These are phyloP conservation scores for Sphaceloma murrayae DNA, from an alignment of 2,329 filamentous ascomycete genomes.

Conservation along the genomic window DNA sequence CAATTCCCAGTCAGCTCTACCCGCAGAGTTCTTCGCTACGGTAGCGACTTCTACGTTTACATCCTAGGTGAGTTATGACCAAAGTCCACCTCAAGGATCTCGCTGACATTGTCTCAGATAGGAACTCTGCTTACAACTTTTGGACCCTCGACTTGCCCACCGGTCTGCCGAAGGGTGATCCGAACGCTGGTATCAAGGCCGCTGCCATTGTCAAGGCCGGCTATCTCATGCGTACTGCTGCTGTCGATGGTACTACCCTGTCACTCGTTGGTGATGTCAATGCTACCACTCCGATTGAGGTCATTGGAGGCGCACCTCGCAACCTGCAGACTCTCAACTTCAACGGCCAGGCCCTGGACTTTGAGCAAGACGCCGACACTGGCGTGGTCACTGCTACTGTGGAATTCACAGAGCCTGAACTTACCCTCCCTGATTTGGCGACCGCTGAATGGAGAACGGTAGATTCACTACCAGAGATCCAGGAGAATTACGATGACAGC, in stretches of 20 bases:
- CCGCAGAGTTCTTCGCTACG: conserved; percentile 44
- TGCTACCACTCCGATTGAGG: conserved; percentile 54
- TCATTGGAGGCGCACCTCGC: conserved; percentile 52
- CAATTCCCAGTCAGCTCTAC: conserved; percentile 49
- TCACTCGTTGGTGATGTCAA: conserved; percentile 64
- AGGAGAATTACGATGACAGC: conserved; percentile 56
- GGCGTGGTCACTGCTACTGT: conserved; percentile 45
- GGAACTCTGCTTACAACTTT: conserved; percentile 58
- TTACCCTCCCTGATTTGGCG: conserved; percentile 50
- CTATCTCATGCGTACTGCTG: conserved; percentile 54
- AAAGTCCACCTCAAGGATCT: no score
- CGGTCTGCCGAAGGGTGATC: conserved; percentile 26
- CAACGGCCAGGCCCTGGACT: conserved; percentile 42
- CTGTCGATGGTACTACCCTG: conserved; percentile 47
- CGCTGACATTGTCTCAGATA: conserved; percentile 40
- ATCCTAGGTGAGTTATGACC: conserved; percentile 39
- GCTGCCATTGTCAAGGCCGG: conserved; percentile 53
- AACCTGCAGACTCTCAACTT: conserved; percentile 49
- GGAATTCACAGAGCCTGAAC: conserved; percentile 41
- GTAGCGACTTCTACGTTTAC: conserved; percentile 44
- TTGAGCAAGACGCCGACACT: conserved; percentile 26
- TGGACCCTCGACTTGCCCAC: conserved; percentile 52
- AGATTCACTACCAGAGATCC: conserved; percentile 62
- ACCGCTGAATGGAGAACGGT: conserved; percentile 54
- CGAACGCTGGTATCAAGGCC: conserved; percentile 29